These are phyloP conservation scores for Melanogaster broomeanus DNA, from an alignment of 768 basidiomycete genomes.

Conservation along the genomic window DNA sequence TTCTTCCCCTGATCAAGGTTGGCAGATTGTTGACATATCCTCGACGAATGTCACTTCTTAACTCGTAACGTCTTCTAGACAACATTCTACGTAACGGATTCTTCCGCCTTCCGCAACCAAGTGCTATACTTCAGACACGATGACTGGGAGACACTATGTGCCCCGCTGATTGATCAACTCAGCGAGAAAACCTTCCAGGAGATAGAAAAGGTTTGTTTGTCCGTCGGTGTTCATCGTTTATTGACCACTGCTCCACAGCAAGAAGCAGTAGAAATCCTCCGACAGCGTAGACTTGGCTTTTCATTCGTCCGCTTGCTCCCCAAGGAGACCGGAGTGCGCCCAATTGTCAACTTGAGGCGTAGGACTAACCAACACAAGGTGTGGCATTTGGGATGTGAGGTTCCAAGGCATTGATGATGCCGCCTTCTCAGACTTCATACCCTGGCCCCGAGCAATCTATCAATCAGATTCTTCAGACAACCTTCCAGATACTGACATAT, in stretches of 20 bases:
- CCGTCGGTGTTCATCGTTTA: not conserved
- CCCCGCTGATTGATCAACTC: slow-evolving; percentile 79
- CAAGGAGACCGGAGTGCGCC: slow-evolving; percentile 92
- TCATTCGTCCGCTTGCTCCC: slow-evolving; percentile 89
- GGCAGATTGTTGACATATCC: slow-evolving; percentile 14
- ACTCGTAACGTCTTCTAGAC: slow-evolving; percentile 50
- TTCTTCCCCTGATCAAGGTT: slow-evolving; percentile 79
- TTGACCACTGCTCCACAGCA: slow-evolving; percentile 38
- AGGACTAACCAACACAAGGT: slow-evolving; percentile 43
- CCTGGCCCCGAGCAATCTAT: slow-evolving; percentile 59
- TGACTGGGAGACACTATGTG: slow-evolving; percentile 85
- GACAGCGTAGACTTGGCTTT: slow-evolving; percentile 75
- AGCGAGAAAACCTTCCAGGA: slow-evolving; percentile 68
- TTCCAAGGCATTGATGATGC: not conserved
- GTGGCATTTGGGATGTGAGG: not conserved
- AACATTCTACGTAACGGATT: slow-evolving; percentile 92
- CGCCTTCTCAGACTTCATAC: slow-evolving; percentile 31
- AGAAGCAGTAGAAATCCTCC: slow-evolving; percentile 65
- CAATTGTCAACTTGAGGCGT: slow-evolving; percentile 86
- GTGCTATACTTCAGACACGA: slow-evolving; percentile 93
- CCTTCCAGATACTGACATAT: slow-evolving; percentile 86
- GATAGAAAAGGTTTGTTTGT: slow-evolving; percentile 58
- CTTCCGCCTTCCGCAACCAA: slow-evolving; percentile 78
- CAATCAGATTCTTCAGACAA: slow-evolving; percentile 81
- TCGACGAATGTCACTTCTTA: not conserved